Percentiles rank a stretch among this genome's conserved stretches.
Evolutionary conservation across 2,329 filamentous ascomycete species (phyloP).

Genomic region (Fusarium bactridioides): DNA sequence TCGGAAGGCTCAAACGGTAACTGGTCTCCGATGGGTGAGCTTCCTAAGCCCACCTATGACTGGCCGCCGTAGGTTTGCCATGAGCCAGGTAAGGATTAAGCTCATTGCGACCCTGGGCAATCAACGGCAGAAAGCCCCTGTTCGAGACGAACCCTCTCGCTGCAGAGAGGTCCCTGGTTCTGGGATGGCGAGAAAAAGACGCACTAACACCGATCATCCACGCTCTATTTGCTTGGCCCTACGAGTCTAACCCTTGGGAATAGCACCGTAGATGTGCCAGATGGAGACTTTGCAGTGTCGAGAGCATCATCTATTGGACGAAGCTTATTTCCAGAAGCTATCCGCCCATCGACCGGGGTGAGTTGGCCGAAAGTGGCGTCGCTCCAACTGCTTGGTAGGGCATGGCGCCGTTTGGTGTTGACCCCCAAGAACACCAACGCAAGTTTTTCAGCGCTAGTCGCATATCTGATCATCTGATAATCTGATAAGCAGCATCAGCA

Average conservation of each 20-base stretch:
- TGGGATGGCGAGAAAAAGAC: background rate
- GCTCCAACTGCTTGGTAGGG: background rate
- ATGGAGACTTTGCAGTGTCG: background rate
- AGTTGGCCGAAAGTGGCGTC: conserved; percentile 7
- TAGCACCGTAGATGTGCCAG: background rate
- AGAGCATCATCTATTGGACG: background rate
- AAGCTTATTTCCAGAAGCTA: conserved; percentile 10
- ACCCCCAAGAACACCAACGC: background rate
- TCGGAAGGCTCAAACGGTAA: background rate
- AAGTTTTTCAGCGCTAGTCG: conserved; percentile 8
- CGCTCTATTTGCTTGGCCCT: background rate
- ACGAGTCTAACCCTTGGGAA: background rate
- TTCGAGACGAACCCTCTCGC: background rate
- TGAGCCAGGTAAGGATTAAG: background rate
- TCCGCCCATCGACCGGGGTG: background rate
- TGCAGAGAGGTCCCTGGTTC: background rate
- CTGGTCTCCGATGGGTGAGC: background rate
- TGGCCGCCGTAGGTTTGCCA: background rate
- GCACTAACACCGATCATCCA: conserved; percentile 3
- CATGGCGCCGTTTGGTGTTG: background rate
- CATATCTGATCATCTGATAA: conserved; percentile 21
- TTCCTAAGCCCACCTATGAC: background rate
- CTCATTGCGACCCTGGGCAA: background rate
- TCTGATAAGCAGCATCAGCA: conserved; percentile 16
- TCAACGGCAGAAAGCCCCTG: background rate